These are phyloP conservation scores for Suillus fuscotomentosus DNA, from an alignment of 768 basidiomycete species.

Conservation along the genomic window DNA sequence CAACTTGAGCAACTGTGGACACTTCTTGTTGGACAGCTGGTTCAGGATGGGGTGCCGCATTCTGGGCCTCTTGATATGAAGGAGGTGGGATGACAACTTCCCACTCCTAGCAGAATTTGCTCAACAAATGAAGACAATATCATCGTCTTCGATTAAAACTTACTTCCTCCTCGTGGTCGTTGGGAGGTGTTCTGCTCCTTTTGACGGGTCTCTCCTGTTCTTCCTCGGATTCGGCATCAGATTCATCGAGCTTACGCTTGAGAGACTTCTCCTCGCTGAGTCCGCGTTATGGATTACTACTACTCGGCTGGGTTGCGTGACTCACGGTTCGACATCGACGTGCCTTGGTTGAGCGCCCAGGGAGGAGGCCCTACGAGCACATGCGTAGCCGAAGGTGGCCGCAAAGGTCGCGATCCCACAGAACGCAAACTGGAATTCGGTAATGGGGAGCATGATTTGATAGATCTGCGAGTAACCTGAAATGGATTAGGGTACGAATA, in stretches of 20 bases:
- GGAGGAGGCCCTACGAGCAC: slow-evolving; percentile 38
- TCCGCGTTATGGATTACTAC: slow-evolving; percentile 25
- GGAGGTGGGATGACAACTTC: slow-evolving; percentile 31
- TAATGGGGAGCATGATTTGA: slow-evolving; percentile 44
- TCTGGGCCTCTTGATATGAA: slow-evolving; percentile 23
- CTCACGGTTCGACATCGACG: slow-evolving; percentile 28
- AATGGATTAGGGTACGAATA: background rate
- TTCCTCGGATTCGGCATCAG: slow-evolving; percentile 30
- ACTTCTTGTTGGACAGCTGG: slow-evolving; percentile 2
- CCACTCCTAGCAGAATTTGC: slow-evolving; percentile 28
- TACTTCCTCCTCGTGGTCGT: slow-evolving; percentile 30
- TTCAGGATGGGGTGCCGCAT: slow-evolving; percentile 4
- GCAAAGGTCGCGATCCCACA: slow-evolving; percentile 60
- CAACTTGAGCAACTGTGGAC: slow-evolving; percentile 4
- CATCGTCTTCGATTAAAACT: slow-evolving; percentile 11
- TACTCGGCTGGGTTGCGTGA: slow-evolving; percentile 28
- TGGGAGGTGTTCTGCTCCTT: slow-evolving; percentile 43
- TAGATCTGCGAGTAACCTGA: background rate
- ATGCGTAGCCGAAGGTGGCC: slow-evolving; percentile 59
- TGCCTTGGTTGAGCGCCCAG: slow-evolving; percentile 16
- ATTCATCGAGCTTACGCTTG: slow-evolving; percentile 30
- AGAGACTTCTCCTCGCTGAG: slow-evolving; percentile 27
- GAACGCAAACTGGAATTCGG: slow-evolving; percentile 54
- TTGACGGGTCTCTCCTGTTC: slow-evolving; percentile 27
- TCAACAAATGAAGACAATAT: slow-evolving; percentile 15